Percentiles rank a stretch among this genome's conserved stretches.
These are phyloP conservation scores for Rachicladosporium sp. DNA, from an alignment of 2,329 filamentous ascomycete species.

Conservation along the genomic window DNA sequence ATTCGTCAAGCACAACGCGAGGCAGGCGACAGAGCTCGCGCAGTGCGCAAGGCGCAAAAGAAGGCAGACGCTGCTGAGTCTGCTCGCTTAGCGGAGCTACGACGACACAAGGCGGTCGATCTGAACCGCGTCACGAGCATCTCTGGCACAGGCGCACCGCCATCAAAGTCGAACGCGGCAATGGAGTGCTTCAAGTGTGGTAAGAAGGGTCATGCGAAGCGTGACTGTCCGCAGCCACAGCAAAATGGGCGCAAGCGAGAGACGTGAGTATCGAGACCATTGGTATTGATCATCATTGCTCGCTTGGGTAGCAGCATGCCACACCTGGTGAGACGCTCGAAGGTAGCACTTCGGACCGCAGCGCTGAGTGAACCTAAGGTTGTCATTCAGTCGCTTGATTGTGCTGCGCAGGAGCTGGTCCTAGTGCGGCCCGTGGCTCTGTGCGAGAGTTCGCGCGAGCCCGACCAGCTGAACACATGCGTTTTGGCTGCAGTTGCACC, in stretches of 20 bases:
- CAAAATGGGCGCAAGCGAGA: conserved; percentile 1
- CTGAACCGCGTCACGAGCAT: conserved; percentile 44
- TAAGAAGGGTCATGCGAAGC: conserved; percentile 46
- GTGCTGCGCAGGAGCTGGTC: too few species aligned
- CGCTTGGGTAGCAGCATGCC: not conserved
- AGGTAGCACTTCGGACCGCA: too few species aligned
- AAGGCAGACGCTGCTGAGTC: conserved; percentile 37
- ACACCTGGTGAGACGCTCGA: too few species aligned
- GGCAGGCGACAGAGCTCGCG: conserved; percentile 30
- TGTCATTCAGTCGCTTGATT: too few species aligned
- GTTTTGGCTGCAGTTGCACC: too few species aligned
- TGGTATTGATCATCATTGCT: not conserved
- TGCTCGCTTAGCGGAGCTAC: conserved; percentile 43
- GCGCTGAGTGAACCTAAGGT: too few species aligned
- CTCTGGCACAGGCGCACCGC: conserved; percentile 33
- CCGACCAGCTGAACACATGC: too few species aligned
- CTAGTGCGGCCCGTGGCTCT: too few species aligned
- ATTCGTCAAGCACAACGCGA: conserved; percentile 35
- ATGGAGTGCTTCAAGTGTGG: conserved; percentile 51
- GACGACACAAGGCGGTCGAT: conserved; percentile 55
- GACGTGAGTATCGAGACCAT: not conserved
- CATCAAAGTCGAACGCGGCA: conserved; percentile 1
- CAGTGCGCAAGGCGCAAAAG: conserved; percentile 34
- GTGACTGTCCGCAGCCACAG: conserved; percentile 38
- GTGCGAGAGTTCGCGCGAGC: too few species aligned